phyloP scores from a whole-genome alignment of 441 rosid species.

The Brassica hybrid region DNA sequence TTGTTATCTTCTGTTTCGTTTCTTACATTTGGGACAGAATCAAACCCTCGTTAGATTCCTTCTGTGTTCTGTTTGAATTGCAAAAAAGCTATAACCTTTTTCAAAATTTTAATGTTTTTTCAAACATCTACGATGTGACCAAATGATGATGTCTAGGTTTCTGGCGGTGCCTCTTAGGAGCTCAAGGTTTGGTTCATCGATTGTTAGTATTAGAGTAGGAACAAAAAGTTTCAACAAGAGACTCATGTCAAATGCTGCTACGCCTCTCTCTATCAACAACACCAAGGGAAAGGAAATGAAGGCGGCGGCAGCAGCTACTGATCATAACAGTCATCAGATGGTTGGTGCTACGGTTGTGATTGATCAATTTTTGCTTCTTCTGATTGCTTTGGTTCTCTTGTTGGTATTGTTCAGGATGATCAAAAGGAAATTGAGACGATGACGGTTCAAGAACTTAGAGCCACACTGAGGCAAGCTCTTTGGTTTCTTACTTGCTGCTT shows the following conservation, averaged over 20 bases:
- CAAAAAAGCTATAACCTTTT: constrained; percentile 15
- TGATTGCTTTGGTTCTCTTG: neutral
- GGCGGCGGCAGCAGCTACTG: constrained; percentile 5
- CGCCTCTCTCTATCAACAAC: constrained; percentile 40
- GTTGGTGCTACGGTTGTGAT: neutral
- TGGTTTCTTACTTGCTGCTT: neutral
- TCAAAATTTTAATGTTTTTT: neutral
- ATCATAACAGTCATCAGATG: constrained; percentile 35
- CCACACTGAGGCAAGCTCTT: constrained; percentile 59
- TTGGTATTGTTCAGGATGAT: constrained; percentile 43
- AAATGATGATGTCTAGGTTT: constrained; percentile 45
- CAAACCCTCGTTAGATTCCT: constrained; percentile 10
- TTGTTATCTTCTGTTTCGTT: neutral
- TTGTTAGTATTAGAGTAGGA: constrained; percentile 42
- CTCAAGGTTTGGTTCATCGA: constrained; percentile 39
- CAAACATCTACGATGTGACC: neutral
- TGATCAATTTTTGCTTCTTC: neutral
- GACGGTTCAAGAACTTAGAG: constrained; percentile 79
- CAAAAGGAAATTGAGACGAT: constrained; percentile 55
- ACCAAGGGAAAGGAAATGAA: constrained; percentile 43
- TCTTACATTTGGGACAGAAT: constrained; percentile 6
- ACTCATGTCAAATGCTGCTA: constrained; percentile 42
- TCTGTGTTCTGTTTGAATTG: constrained; percentile 1
- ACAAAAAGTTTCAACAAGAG: constrained; percentile 50
- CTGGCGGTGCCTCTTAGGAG: constrained; percentile 50